Evolutionary conservation across 2,329 filamentous ascomycete species (phyloP).

Genomic region (Nemania sp.): DNA sequence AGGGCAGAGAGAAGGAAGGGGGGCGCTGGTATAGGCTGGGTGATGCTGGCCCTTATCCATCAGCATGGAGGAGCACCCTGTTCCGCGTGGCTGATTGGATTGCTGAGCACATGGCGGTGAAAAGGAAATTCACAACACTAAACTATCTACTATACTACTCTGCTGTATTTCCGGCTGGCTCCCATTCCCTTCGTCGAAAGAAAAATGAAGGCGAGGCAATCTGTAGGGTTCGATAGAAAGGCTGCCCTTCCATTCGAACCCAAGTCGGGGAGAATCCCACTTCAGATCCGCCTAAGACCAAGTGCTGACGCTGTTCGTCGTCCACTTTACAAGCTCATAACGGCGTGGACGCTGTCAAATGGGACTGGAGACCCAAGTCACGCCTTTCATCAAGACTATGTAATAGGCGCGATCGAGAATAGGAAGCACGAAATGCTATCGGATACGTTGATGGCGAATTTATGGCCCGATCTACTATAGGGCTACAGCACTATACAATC

Average conservation of each 20-base stretch:
- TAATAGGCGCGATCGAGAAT: slow-evolving; percentile 23
- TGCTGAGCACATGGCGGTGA: slow-evolving; percentile 49
- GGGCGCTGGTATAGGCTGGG: slow-evolving; percentile 15
- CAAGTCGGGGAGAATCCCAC: slow-evolving; percentile 22
- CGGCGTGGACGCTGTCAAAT: slow-evolving; percentile 29
- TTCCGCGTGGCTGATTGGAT: slow-evolving; percentile 43
- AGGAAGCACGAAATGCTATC: slow-evolving; percentile 23
- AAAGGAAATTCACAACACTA: slow-evolving; percentile 24
- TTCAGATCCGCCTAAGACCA: slow-evolving; percentile 19
- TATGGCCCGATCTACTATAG: slow-evolving; percentile 27
- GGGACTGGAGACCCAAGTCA: slow-evolving; percentile 16
- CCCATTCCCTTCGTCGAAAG: slow-evolving; percentile 2
- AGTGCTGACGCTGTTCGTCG: not conserved
- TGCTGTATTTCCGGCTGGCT: slow-evolving; percentile 23
- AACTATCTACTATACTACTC: too few relatives aligned
- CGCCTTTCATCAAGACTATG: slow-evolving; percentile 18
- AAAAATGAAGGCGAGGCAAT: not conserved
- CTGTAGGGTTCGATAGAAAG: not conserved
- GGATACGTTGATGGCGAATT: slow-evolving; percentile 17
- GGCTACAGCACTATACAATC: slow-evolving; percentile 1
- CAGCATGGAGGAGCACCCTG: slow-evolving; percentile 23
- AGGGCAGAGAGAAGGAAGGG: not conserved
- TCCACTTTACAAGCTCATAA: slow-evolving; percentile 35
- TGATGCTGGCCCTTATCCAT: slow-evolving; percentile 35
- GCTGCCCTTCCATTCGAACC: slow-evolving; percentile 8